Percentiles rank a stretch among this genome's conserved stretches.
Conservation (phyloP, 2,329 filamentous ascomycete species). For the Lachnellula arida region DNA sequence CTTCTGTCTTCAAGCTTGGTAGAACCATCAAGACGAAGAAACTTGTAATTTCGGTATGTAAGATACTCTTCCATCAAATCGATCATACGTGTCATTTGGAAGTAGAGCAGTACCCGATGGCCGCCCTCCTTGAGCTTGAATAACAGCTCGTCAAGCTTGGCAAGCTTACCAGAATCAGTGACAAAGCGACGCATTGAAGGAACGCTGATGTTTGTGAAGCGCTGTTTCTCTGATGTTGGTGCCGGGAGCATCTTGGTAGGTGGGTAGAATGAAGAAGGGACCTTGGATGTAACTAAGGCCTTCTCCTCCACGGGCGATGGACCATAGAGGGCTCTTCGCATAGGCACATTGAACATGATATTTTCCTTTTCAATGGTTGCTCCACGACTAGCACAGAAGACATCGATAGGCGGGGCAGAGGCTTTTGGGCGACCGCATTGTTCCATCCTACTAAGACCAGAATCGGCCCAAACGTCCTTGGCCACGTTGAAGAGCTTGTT, state of each 20-base stretch:
- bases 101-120: conserved; percentile 93
- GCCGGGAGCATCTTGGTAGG: conserved; percentile 63
- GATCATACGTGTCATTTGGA: conserved; percentile 99
- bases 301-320: conserved; percentile 61
- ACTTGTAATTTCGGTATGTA: conserved; percentile 98
- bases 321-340: conserved; percentile 73
- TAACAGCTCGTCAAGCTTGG: conserved; percentile 81
- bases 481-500: conserved; percentile 76
- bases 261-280: conserved; percentile 62
- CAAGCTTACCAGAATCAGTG: conserved; percentile 94
- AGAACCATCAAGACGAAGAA: conserved; percentile 91
- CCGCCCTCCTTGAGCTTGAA: conserved; percentile 86
- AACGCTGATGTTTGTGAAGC: conserved; percentile 86
- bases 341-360: conserved; percentile 70
- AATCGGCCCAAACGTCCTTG: conserved; percentile 56
- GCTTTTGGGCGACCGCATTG: conserved; percentile 74
- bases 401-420: conserved; percentile 78
- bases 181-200: conserved; percentile 98
- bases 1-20: conserved; percentile 96
- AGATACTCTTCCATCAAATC: conserved; percentile 99
- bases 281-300: conserved; percentile 67
- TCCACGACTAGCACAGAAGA: conserved; percentile 67
- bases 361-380: conserved; percentile 62
- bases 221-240: conserved; percentile 74
- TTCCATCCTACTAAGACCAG: conserved; percentile 74